Evolutionary conservation across 2,329 filamentous ascomycete species (phyloP).

Genomic region (Trichothecium sympodiale): DNA sequence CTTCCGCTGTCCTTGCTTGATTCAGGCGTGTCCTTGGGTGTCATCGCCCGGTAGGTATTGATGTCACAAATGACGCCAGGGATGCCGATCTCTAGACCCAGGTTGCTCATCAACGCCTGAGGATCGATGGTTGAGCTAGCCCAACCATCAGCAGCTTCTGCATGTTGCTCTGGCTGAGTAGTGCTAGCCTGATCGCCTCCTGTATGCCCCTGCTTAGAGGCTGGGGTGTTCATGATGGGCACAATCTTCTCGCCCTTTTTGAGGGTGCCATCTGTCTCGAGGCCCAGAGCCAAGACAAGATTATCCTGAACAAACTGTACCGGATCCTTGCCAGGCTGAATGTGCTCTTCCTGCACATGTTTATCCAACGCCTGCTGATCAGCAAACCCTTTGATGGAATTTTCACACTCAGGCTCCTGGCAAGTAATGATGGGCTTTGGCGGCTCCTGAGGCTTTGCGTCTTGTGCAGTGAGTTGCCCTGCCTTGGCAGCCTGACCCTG

Average conservation of each 20-base stretch:
- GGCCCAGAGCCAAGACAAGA: constrained; percentile 34
- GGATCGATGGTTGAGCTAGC: constrained; percentile 39
- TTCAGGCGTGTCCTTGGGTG: constrained; percentile 54
- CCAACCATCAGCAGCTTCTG: constrained; percentile 21
- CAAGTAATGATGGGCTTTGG: constrained; percentile 36
- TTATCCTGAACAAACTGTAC: constrained; percentile 39
- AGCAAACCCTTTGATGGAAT: constrained; percentile 35
- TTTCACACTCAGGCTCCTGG: constrained; percentile 43
- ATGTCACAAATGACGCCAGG: constrained; percentile 41
- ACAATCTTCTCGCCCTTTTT: constrained; percentile 21
- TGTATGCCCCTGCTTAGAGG: constrained; percentile 37
- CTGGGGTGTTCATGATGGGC: constrained; percentile 26
- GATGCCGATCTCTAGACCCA: constrained; percentile 21
- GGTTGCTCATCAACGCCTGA: constrained; percentile 23
- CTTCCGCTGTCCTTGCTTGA: constrained; percentile 48
- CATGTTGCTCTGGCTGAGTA: constrained; percentile 23
- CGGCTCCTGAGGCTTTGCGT: constrained; percentile 16
- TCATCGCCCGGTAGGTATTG: constrained; percentile 40
- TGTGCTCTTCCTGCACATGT: constrained; percentile 49
- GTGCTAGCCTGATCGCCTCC: constrained; percentile 30
- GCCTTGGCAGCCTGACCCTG: constrained; percentile 29
- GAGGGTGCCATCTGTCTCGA: constrained; percentile 37
- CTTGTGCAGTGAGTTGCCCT: constrained; percentile 6
- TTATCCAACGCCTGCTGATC: constrained; percentile 41
- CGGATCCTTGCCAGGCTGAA: constrained; percentile 43